Evolutionary conservation across 768 basidiomycete genomes (phyloP), one percentile per base, ranked within the genome.

Genomic region (Tricholomella constricta): DNA sequence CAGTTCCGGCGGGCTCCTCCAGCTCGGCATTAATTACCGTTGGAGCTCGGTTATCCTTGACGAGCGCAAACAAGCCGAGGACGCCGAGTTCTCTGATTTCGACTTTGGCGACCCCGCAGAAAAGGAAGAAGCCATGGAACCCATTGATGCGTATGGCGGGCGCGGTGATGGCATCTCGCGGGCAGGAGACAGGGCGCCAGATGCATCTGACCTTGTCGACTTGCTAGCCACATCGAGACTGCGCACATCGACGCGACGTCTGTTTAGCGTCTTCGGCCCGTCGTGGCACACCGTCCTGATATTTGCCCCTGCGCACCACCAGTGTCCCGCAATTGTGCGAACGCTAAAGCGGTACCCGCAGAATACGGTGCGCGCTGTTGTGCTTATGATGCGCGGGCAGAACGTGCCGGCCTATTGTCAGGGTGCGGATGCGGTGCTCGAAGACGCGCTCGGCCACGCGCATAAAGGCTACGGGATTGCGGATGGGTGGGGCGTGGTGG

Each of bases 1-100:
- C 14, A 61, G 62, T 20, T 47, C 45, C 2, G 59, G 62, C 15
- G 59, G 61, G 2, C 51, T 79, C 4, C 57, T 64, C 17, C 77
- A 79, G 63, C 73, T 82, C 31, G 80, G 78, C 7, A 69, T 83
- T 38, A 83, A 83, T 63, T 83, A 78, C 58, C 72, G 83, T 8
- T 73, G 75, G 65, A 82, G 81, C 59, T 56, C 75, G 0, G 70
- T 81, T 19, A 68, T 82, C 1, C 20, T 78, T 12, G 81, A 83
- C 46, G 73, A 74, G 22, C 61, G 66, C n/a, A 62, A 62, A 44
- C 41, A 22, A 34, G 40, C 51, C 6, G 51, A 57, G 31, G 56
- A 57, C 27, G 56, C 34, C 8, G 55, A 56, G 34, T 52, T 56
- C 38, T 45, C 55, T 4, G 55, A 51, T 29, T 57, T 45, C 43